Evolutionary conservation across 2,329 filamentous ascomycete species (phyloP), one percentile per base, ranked within the genome.

Genomic region (Zopfia rhizophila): DNA sequence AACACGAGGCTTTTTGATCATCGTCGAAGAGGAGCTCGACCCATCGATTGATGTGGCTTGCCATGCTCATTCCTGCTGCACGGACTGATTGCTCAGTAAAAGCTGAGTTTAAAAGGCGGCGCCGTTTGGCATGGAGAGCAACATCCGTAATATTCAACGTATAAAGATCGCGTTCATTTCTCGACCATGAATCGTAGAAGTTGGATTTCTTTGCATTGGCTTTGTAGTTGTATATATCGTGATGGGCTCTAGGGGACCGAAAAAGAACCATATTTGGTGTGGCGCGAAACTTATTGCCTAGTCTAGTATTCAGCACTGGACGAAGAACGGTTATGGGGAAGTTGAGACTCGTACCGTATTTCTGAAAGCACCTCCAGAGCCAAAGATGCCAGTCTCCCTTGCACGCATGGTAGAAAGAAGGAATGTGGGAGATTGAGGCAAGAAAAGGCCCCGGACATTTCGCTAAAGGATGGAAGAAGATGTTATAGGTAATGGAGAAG

Each of bases 41-140:
- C 56, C 49, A 60, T 18, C 56, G 48, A 37, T 60, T 43, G 21
- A 55, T 38, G 33, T 60, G 51, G 12, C 10, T 11, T 3, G 24
- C 19, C 2, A 60, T 48, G 21, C 56, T 24, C 11, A 27, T 17
- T 22, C 6, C 13, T 7, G 51, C 40, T 8, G 48, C 45, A 14
- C 44, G 45, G 5, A 55, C 10, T 1, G 48, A 48, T 31, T 54
- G 25, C 11, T 58, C 52, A 1, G 47, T 60, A 25, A 60, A 57
- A 3, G 45, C 45, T 6, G 48, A 38, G 28, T 52, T 51, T 8
- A 59, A 28, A 2, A 53, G 19, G 13, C 43, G 49, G 5, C 53
- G 35, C 31, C 36, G 50, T 23, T 38, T 37, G 5, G 47, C 44
- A 35, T 59, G 55, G 3, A 19, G 1, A 3, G 23, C 39, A 7